Evolutionary conservation across 2,329 filamentous ascomycete species (phyloP).

Genomic region (Amesomyces nigricolor): DNA sequence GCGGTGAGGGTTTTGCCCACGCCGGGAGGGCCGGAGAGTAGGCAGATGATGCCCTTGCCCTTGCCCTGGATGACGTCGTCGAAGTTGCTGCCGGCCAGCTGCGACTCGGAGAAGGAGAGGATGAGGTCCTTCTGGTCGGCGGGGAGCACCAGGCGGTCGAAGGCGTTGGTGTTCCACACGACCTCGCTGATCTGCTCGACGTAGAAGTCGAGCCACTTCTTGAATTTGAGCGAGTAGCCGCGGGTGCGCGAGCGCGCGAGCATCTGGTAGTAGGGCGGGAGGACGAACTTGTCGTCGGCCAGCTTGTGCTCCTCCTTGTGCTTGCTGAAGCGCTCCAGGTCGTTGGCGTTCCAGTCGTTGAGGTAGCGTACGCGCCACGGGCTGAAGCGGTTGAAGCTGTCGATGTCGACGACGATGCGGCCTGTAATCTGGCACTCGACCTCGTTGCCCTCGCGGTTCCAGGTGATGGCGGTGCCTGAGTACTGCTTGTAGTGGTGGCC

Average conservation of each 20-base stretch:
- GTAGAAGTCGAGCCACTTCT: slow-evolving; percentile 46
- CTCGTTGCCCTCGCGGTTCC: slow-evolving; percentile 33
- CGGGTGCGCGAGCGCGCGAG: slow-evolving; percentile 32
- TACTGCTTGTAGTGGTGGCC: slow-evolving; percentile 47
- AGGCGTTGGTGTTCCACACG: slow-evolving; percentile 44
- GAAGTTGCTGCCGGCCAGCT: slow-evolving; percentile 40
- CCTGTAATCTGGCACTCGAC: slow-evolving; percentile 31
- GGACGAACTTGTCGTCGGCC: slow-evolving; percentile 23
- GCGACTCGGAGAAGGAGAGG: slow-evolving; percentile 44
- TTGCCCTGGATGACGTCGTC: slow-evolving; percentile 50
- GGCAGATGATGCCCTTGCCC: slow-evolving; percentile 45
- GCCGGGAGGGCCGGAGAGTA: slow-evolving; percentile 44
- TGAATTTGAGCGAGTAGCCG: slow-evolving; percentile 45
- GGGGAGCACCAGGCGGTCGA: slow-evolving; percentile 45
- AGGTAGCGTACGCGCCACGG: slow-evolving; percentile 30
- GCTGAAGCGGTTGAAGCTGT: slow-evolving; percentile 35
- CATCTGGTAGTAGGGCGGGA: slow-evolving; percentile 32
- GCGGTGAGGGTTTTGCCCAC: slow-evolving; percentile 48
- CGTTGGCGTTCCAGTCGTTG: slow-evolving; percentile 32
- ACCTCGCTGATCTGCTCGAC: slow-evolving; percentile 42
- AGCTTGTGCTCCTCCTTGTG: slow-evolving; percentile 23
- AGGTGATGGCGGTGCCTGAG: slow-evolving; percentile 33
- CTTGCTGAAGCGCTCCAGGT: slow-evolving; percentile 29
- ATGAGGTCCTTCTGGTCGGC: slow-evolving; percentile 47
- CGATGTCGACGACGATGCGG: slow-evolving; percentile 37